Evolutionary conservation across 305 asterid species (phyloP).

Genomic region (Fraxinus xanthoxyloides): DNA sequence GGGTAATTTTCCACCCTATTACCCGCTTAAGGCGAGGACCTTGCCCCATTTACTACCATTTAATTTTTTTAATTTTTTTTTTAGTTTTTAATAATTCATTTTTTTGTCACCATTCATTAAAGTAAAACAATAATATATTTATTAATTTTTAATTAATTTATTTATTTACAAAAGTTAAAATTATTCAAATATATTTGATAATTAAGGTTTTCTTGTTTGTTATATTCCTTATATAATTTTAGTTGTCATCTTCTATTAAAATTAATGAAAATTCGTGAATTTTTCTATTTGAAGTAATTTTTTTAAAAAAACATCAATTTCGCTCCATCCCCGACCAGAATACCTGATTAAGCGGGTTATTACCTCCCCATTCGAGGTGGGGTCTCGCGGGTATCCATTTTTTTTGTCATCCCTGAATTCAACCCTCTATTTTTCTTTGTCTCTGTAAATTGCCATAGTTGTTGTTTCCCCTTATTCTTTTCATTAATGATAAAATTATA

Average conservation of each 20-base stretch:
- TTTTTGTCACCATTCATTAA: background rate
- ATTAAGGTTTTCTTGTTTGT: too few species aligned
- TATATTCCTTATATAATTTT: too few species aligned
- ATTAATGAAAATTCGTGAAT: too few species aligned
- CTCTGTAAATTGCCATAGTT: background rate
- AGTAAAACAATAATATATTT: background rate
- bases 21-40: too few species aligned
- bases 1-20: background rate
- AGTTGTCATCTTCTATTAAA: background rate
- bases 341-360: background rate
- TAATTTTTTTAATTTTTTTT: too few species aligned
- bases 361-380: background rate
- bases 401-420: background rate
- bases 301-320: too few species aligned
- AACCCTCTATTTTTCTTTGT: background rate
- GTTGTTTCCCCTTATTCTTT: too few species aligned
- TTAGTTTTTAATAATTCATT: background rate
- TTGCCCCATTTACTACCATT: background rate
- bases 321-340: background rate
- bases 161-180: too few species aligned
- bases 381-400: background rate
- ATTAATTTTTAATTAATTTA: too few species aligned
- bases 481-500: background rate
- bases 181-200: background rate
- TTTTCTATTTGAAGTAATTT: too few species aligned